Percentiles rank a stretch among this genome's conserved stretches.
These are phyloP conservation scores for Ilyonectria mors-panacis DNA, from an alignment of 2,329 filamentous ascomycete species.

Conservation along the genomic window DNA sequence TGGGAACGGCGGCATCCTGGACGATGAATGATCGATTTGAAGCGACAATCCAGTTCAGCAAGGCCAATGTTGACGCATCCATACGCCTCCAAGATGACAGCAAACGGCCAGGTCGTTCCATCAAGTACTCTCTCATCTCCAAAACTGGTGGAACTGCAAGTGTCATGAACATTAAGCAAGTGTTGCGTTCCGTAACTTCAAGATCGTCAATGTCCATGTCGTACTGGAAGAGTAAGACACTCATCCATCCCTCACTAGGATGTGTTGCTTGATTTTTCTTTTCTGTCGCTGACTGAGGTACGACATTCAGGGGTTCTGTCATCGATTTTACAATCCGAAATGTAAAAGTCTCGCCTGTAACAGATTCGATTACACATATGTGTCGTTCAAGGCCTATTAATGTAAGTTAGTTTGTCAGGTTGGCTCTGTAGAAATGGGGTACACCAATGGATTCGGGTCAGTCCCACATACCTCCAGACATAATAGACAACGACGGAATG, in stretches of 20 bases:
- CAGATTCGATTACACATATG: slow-evolving; percentile 36
- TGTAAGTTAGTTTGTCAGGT: not conserved
- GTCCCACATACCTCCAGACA: slow-evolving; percentile 31
- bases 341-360: slow-evolving; percentile 4
- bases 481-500: slow-evolving; percentile 8
- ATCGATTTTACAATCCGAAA: slow-evolving; percentile 36
- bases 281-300: not conserved
- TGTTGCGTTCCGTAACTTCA: slow-evolving; percentile 9
- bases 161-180: slow-evolving; percentile 62
- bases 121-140: slow-evolving; percentile 68
- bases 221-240: slow-evolving; percentile 44
- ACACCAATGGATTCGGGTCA: not conserved
- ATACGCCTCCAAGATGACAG: slow-evolving; percentile 68
- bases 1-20: slow-evolving; percentile 70
- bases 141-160: slow-evolving; percentile 73
- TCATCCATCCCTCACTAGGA: slow-evolving; percentile 27
- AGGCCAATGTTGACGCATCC: slow-evolving; percentile 74
- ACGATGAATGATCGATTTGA: slow-evolving; percentile 91
- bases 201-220: slow-evolving; percentile 45
- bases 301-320: slow-evolving; percentile 2
- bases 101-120: slow-evolving; percentile 53
- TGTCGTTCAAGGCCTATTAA: slow-evolving; percentile 37
- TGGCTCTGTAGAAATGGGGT: not conserved
- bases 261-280: slow-evolving; percentile 16
- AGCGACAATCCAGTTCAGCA: slow-evolving; percentile 90